Conservation (phyloP, 2,329 filamentous ascomycete genomes). For the Sclerotinia minor region DNA sequence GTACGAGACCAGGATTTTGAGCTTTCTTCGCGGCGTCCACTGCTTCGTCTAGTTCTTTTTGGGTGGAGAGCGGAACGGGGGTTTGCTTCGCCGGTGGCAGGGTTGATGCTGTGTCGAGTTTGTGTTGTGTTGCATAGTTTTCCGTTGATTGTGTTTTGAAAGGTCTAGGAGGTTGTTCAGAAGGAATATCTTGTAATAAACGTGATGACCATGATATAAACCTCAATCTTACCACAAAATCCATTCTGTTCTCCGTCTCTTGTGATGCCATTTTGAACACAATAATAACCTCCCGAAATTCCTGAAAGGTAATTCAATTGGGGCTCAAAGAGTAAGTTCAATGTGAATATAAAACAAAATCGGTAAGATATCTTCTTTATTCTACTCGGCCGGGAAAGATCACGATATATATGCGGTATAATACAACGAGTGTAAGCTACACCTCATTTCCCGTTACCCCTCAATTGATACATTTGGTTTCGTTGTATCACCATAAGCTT, state of each 20-base stretch:
- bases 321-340: background rate
- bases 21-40: slow-evolving; percentile 49
- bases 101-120: slow-evolving; percentile 27
- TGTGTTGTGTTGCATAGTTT: slow-evolving; percentile 1
- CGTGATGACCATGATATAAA: background rate
- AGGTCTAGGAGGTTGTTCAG: slow-evolving; percentile 3
- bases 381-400: background rate
- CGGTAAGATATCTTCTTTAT: background rate
- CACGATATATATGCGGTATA: background rate
- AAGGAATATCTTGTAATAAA: background rate
- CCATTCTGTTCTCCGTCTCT: background rate
- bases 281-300: no score
- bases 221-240: background rate
- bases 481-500: background rate
- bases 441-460: background rate
- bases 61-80: slow-evolving; percentile 45
- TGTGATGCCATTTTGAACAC: background rate
- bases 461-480: background rate
- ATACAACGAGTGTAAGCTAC: background rate
- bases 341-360: background rate
- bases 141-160: slow-evolving; percentile 22
- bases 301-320: no score
- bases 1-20: slow-evolving; percentile 50
- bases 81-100: slow-evolving; percentile 26
- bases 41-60: slow-evolving; percentile 48